These are phyloP conservation scores for Malus hybrid DNA, from an alignment of 331 rosid species.

Conservation along the genomic window DNA sequence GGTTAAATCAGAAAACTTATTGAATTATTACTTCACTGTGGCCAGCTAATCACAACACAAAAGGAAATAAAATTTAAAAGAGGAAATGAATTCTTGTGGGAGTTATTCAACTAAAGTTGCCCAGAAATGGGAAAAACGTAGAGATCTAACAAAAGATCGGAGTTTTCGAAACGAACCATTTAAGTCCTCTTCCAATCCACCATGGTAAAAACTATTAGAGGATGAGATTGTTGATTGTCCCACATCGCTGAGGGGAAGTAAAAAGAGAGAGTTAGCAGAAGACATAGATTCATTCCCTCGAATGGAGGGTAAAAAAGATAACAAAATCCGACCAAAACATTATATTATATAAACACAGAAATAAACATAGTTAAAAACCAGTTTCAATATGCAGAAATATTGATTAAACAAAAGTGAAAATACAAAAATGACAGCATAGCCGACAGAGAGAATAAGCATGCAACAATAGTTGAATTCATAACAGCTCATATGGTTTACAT, in stretches of 20 bases:
- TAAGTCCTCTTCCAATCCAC: too few species aligned
- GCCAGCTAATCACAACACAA: neutral
- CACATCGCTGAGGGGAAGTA: too few species aligned
- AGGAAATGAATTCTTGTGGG: neutral
- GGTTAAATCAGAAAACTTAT: too few species aligned
- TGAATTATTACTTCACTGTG: too few species aligned
- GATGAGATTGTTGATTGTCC: too few species aligned
- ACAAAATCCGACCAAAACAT: too few species aligned
- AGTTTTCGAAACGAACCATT: too few species aligned
- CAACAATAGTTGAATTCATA: slow-evolving; percentile 46
- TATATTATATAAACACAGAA: too few species aligned
- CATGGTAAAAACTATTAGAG: too few species aligned
- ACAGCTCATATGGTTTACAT: slow-evolving; percentile 60
- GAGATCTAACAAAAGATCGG: neutral
- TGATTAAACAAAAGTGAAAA: slow-evolving; percentile 28
- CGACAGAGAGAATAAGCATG: slow-evolving; percentile 31
- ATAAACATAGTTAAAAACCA: neutral
- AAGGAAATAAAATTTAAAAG: neutral
- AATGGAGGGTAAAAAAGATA: too few species aligned
- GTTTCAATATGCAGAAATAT: neutral
- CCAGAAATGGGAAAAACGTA: neutral
- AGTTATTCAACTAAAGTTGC: neutral
- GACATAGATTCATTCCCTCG: too few species aligned
- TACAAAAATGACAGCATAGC: slow-evolving; percentile 49
- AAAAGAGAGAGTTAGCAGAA: too few species aligned